These are phyloP conservation scores for Picochlorum sp. DNA, from an alignment of 139 green algal species.

Conservation along the genomic window DNA sequence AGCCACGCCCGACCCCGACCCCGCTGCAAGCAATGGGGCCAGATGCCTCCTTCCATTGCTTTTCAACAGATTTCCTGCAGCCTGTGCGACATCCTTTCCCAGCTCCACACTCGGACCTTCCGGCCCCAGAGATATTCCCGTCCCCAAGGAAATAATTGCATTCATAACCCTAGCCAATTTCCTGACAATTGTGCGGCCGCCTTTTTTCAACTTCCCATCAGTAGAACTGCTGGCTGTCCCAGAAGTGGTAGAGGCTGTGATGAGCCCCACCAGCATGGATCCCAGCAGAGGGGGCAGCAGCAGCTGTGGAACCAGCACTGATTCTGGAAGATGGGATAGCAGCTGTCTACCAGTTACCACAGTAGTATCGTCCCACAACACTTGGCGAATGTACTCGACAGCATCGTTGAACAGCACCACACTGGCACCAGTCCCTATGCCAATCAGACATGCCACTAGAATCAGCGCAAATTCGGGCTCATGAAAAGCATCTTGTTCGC, in stretches of 20 bases:
- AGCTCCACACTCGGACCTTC: constrained; percentile 93
- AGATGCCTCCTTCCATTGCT: constrained; percentile 40
- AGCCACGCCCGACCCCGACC: constrained; percentile 75
- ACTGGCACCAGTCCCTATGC: constrained; percentile 25
- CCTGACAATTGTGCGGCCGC: not conserved
- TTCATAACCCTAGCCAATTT: constrained; percentile 15
- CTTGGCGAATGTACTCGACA: constrained; percentile 26
- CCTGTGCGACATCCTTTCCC: constrained; percentile 55
- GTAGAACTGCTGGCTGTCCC: not conserved
- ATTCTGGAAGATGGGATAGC: constrained; percentile 3
- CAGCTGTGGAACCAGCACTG: constrained; percentile 10
- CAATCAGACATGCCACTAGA: constrained; percentile 32
- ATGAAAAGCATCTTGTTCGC: not conserved
- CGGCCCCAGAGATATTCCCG: constrained; percentile 74
- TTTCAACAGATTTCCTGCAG: constrained; percentile 41
- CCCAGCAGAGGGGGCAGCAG: constrained; percentile 20
- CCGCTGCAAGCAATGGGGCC: constrained; percentile 67
- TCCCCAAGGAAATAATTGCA: constrained; percentile 66
- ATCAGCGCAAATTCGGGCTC: constrained; percentile 37
- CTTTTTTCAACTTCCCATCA: not conserved
- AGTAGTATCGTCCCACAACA: constrained; percentile 13
- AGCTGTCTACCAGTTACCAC: constrained; percentile 2
- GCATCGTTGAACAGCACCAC: constrained; percentile 45
- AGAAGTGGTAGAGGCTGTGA: constrained; percentile 4
- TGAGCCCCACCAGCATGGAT: constrained; percentile 8